phyloP scores from a whole-genome alignment of 2,329 filamentous ascomycete species.

The Colletotrichum cuscutae region DNA sequence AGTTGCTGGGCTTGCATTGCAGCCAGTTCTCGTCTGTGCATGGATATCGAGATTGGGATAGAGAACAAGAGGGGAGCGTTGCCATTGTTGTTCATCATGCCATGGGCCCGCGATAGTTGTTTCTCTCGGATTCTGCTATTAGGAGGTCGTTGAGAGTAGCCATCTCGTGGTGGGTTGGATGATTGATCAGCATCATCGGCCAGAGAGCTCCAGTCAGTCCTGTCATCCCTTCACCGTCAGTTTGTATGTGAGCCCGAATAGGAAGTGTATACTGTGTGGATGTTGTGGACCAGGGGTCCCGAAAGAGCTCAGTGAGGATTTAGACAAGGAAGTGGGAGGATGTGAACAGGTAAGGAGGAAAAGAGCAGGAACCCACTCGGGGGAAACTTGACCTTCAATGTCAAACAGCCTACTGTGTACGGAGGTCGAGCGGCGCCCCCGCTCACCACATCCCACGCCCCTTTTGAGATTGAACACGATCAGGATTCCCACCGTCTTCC shows the following conservation, averaged over 20 bases:
- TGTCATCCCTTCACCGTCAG: slow-evolving; percentile 21
- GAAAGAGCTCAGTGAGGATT: slow-evolving; percentile 2
- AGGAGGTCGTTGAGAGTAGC: neutral
- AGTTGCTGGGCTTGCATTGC: neutral
- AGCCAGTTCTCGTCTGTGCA: neutral
- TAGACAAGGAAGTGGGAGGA: neutral
- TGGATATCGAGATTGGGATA: neutral
- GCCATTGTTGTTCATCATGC: neutral
- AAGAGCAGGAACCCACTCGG: slow-evolving; percentile 12
- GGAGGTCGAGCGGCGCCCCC: slow-evolving; percentile 41
- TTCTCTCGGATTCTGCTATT: neutral
- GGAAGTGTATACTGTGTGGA: slow-evolving; percentile 30
- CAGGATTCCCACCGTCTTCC: neutral
- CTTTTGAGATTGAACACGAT: neutral
- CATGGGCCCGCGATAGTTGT: neutral
- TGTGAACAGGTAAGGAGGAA: neutral
- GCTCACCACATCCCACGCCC: slow-evolving; percentile 25
- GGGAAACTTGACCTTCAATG: slow-evolving; percentile 44
- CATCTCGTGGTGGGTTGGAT: neutral
- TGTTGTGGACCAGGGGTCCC: slow-evolving; percentile 12
- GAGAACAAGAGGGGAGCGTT: neutral
- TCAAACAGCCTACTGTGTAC: slow-evolving; percentile 45
- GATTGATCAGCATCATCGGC: neutral
- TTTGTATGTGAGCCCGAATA: slow-evolving; percentile 8
- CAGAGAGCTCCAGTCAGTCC: neutral